phyloP scores from a whole-genome alignment of 1,284 basidiomycete species.

The Moesziomyces sp. region DNA sequence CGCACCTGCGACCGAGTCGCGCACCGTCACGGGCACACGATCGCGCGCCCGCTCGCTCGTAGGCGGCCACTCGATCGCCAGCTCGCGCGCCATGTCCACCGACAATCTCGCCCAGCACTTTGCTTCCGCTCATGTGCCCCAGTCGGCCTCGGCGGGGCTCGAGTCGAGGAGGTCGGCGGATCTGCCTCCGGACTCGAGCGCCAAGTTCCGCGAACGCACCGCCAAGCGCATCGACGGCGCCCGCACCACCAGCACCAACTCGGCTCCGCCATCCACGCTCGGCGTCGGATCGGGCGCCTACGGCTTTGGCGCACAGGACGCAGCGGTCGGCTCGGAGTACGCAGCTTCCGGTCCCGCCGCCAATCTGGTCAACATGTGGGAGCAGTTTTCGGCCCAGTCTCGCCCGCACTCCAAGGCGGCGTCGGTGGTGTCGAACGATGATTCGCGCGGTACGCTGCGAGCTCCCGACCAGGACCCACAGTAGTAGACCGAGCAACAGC shows the following conservation, averaged over 20 bases:
- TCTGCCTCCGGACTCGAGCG: conserved; percentile 54
- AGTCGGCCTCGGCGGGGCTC: not conserved
- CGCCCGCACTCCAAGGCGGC: conserved; percentile 39
- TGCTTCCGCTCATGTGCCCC: conserved; percentile 9
- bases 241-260: conserved; percentile 41
- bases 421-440: conserved; percentile 33
- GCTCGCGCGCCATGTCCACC: conserved; percentile 44
- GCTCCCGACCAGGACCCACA: conserved; percentile 50
- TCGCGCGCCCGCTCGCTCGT: conserved; percentile 55
- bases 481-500: conserved; percentile 1
- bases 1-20: conserved; percentile 6
- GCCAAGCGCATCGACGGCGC: conserved; percentile 46
- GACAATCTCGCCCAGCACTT: conserved; percentile 53
- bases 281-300: conserved; percentile 1
- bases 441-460: conserved; percentile 26
- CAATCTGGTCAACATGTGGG: conserved; percentile 47
- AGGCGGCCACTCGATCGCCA: conserved; percentile 35
- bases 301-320: conserved; percentile 9
- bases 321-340: not conserved
- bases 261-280: conserved; percentile 37
- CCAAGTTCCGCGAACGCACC: conserved; percentile 48
- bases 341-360: conserved; percentile 5
- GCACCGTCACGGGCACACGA: conserved; percentile 51
- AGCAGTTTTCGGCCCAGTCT: conserved; percentile 35
- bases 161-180: conserved; percentile 42